Base-by-base conservation (phyloP, 2,329 filamentous ascomycete genomes). In the Microcyclosporella mali region DNA sequence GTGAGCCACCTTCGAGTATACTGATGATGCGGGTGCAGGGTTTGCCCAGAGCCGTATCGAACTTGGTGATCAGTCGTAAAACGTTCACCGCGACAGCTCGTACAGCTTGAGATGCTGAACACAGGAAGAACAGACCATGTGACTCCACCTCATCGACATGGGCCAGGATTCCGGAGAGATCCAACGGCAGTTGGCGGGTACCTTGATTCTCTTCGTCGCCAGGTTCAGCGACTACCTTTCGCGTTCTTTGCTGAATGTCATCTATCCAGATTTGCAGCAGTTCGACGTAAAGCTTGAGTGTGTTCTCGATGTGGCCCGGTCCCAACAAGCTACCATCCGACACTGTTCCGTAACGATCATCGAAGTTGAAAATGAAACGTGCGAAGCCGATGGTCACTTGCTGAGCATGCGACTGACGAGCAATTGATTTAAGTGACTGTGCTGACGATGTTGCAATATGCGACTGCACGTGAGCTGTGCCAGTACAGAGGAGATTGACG, bases 331-430 rank as follows among this genome's bases (percentile, higher is more conserved):
- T 92, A 25, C 94, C 92, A 59, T 98, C 92, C 8, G 89, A 95
- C 82, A 97, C 95, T 25, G 92, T 97, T 1, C 90, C 88, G 64
- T 98, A 98, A 17, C 89, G 82, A 53, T 94, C 89, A 63, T 98
- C 94, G 62, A 97, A 98, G 55, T 92, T 95, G 70, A 98, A 98
- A 40, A 98, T 98, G 66, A 97, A 98, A 18, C 89, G 78, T 29
- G 92, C 87, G 66, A 98, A 98, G 0, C 92, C 90, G 66, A 94
- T 95, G 0, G 89, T 95, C 2, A 98, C 92, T 63, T 92, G 86
- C 55, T 98, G 88, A 0, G 92, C 89, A 66, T 95, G 85, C 6
- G 84, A 86, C 59, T 98, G 92, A 25, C 86, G 78, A 9, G 94
- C 92, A 56, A 98, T 98, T 0, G 90, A 90, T 63, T 95, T 97